Percentiles rank a stretch among this genome's conserved stretches.
Evolutionary conservation across 768 basidiomycete species (phyloP).

Genomic region (Tulasnella sp.): DNA sequence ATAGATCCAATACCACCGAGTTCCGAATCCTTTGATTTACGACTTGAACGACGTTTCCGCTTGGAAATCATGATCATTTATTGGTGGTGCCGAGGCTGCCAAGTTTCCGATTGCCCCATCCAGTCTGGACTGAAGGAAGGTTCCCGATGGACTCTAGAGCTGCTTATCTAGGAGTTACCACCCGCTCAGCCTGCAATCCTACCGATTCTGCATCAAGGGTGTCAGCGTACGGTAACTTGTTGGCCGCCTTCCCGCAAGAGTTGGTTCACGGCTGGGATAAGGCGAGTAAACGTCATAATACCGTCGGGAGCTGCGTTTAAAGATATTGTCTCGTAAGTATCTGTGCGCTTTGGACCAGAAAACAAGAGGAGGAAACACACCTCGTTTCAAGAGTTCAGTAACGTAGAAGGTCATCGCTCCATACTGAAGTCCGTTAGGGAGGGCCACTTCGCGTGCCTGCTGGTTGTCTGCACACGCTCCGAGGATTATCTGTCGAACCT

Average conservation of each 20-base stretch:
- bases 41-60: neutral
- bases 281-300: neutral
- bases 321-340: neutral
- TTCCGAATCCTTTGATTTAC: neutral
- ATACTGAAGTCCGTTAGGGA: neutral
- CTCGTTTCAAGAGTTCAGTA: neutral
- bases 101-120: neutral
- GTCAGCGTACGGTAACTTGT: neutral
- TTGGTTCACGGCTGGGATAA: neutral
- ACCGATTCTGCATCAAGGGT: neutral
- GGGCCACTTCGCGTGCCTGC: neutral
- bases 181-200: neutral
- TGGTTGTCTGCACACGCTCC: neutral
- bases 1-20: neutral
- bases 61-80: neutral
- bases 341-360: neutral
- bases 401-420: neutral
- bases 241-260: neutral
- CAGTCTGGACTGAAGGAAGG: neutral
- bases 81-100: neutral
- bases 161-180: neutral
- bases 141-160: neutral
- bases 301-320: neutral
- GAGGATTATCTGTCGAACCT: neutral
- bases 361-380: neutral